These are phyloP conservation scores for Claviceps digitariae DNA, from an alignment of 2,329 filamentous ascomycete species.

Conservation along the genomic window DNA sequence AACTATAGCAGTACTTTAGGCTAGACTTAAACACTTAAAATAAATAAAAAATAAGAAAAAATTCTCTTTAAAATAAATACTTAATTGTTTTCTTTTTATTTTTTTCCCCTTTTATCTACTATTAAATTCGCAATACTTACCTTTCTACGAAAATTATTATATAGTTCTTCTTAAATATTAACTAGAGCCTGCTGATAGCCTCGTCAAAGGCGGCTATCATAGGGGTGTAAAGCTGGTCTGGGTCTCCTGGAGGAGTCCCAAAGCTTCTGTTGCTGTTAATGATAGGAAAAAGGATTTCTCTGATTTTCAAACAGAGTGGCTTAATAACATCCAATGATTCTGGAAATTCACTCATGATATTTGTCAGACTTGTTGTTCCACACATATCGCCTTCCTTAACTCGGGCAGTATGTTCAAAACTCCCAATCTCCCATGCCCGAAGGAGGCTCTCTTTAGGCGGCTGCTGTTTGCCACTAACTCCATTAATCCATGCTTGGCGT, in stretches of 20 bases:
- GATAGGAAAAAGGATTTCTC: slow-evolving; percentile 5
- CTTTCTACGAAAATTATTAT: too few species aligned
- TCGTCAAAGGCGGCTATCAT: slow-evolving; percentile 8
- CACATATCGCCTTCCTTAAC: slow-evolving; percentile 6
- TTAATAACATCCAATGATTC: slow-evolving; percentile 6
- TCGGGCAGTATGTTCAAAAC: slow-evolving; percentile 2
- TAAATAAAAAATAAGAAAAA: too few species aligned
- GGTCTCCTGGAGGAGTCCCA: slow-evolving; percentile 7
- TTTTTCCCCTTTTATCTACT: too few species aligned
- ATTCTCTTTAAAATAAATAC: too few species aligned
- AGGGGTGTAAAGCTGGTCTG: slow-evolving; percentile 6
- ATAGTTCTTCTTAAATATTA: not conserved
- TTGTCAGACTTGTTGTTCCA: not conserved
- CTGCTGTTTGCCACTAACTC: not conserved
- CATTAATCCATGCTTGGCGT: slow-evolving; percentile 5
- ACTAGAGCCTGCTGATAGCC: not conserved
- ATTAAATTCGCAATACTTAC: too few species aligned
- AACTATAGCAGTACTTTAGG: too few species aligned
- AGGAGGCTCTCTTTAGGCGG: slow-evolving; percentile 1
- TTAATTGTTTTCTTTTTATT: too few species aligned
- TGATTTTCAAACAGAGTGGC: slow-evolving; percentile 8
- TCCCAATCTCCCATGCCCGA: slow-evolving; percentile 6
- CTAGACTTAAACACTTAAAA: too few species aligned
- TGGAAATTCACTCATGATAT: slow-evolving; percentile 9
- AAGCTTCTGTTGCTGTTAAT: slow-evolving; percentile 1